Evolutionary conservation across 306 rosid species (phyloP), one percentile per base, ranked within the genome.

Genomic region (Ormosia emarginata): DNA sequence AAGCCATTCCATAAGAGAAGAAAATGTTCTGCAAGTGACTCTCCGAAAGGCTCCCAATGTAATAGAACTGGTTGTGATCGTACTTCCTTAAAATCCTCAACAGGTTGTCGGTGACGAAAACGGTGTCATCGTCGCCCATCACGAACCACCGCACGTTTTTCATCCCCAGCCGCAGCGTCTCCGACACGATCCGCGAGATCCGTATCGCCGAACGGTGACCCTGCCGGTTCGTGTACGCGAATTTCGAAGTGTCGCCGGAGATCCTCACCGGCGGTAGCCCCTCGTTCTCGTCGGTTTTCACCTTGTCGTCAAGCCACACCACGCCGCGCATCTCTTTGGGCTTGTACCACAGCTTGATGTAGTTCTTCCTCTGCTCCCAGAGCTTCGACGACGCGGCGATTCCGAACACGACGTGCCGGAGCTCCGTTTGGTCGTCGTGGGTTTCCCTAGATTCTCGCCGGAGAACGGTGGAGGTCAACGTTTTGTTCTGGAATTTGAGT

Each of bases 61-160:
- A 96, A 62, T 93, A 94, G 73, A 63, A 91, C 58, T 93, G 91
- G n/a, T 84, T 90, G 64, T 96, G 99, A 46, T 96, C 97, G 77
- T 96, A 96, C 30, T 92, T 92, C 5, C 93, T 81, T 7, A 96
- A 66, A 33, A 93, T 76, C 62, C 98, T 70, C 0, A 96, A 17
- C 2, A 96, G 86, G 59, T 96, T 96, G 6, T 96, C 97, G 30
- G 95, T 90, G 1, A 96, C 86, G 73, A 96, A 96, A 62, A 96
- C 95, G 58, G 99, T 96, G 89, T 96, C 99, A 72, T 96, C 99
- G 78, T 96, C 99, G 0, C 99, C 98, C 99, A 96, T 96, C 11
- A 96, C 98, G 77, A 96, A 93, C 99, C 99, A 96, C 78, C 98
- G 77, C 49, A 94, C 98, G 50, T 88, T 88, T 64, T 88, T 79